Evolutionary conservation across 352 stramenopile species (phyloP).

Genomic region (Phytophthora capsici): DNA sequence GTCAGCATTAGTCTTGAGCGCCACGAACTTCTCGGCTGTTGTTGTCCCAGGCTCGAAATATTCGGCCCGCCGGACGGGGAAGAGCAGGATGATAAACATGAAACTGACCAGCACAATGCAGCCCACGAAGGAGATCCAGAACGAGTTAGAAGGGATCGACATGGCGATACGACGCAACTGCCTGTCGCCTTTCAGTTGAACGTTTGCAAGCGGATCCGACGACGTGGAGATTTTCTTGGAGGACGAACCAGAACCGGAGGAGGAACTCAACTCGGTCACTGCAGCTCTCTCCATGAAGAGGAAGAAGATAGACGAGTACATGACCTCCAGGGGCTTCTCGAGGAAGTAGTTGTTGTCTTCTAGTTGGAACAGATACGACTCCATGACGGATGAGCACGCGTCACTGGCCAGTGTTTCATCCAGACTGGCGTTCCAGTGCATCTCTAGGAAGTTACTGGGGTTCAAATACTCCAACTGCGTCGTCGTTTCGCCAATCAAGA

Average conservation of each 20-base stretch:
- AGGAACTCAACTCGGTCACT: conserved; percentile 38
- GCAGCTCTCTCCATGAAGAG: conserved; percentile 47
- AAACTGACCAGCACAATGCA: conserved; percentile 31
- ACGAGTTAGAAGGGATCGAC: conserved; percentile 38
- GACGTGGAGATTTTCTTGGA: conserved; percentile 5
- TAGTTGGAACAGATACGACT: conserved; percentile 54
- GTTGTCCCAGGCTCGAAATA: conserved; percentile 37
- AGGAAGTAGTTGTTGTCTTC: conserved; percentile 49
- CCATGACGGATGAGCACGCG: conserved; percentile 50
- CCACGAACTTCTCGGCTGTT: conserved; percentile 35
- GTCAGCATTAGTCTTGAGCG: conserved; percentile 25
- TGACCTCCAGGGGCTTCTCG: conserved; percentile 42
- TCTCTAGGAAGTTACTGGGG: conserved; percentile 27
- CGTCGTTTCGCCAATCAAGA: conserved; percentile 20
- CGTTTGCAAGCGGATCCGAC: conserved; percentile 29
- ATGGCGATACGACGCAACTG: conserved; percentile 41
- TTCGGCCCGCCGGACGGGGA: conserved; percentile 33
- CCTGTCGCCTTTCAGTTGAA: conserved; percentile 45
- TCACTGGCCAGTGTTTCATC: conserved; percentile 29
- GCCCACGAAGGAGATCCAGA: conserved; percentile 38
- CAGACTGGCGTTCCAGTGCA: conserved; percentile 26
- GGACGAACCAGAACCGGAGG: conserved; percentile 12
- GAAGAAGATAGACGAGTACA: conserved; percentile 57
- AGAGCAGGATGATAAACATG: conserved; percentile 36
- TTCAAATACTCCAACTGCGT: conserved; percentile 41